Conservation (phyloP, 768 basidiomycete genomes). For the Hericium rajendrae region DNA sequence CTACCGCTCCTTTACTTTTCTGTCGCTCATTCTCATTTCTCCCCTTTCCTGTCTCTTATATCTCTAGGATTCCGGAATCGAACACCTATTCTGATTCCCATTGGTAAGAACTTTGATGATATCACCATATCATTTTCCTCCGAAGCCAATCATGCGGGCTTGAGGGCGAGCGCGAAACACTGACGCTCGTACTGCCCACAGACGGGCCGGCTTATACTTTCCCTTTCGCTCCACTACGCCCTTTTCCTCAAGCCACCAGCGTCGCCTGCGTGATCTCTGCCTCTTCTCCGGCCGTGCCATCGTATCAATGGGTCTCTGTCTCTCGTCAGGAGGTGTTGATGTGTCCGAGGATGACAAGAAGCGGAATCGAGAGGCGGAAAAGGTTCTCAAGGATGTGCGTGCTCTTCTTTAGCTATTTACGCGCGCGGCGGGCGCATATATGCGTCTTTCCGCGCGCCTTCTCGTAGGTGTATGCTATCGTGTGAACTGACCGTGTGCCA, state of each 20-base stretch:
- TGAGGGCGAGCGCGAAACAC: neutral
- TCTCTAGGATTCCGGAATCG: neutral
- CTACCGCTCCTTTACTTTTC: neutral
- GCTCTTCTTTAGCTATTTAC: constrained; percentile 4
- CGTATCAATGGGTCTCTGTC: constrained; percentile 11
- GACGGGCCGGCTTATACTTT: neutral
- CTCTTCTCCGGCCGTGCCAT: neutral
- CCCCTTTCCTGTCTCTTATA: neutral
- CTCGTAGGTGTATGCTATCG: neutral
- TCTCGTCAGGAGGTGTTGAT: constrained; percentile 56
- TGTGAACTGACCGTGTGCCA: neutral
- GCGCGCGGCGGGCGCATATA: neutral
- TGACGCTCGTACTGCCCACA: neutral
- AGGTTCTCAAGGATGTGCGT: constrained; percentile 65
- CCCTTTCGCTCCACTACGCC: neutral
- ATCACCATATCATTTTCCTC: neutral
- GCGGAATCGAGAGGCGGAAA: constrained; percentile 63
- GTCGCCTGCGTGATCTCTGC: neutral
- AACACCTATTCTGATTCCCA: neutral
- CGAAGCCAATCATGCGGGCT: neutral
- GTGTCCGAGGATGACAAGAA: constrained; percentile 61
- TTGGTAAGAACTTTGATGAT: neutral
- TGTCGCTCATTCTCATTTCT: neutral
- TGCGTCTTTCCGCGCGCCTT: neutral
- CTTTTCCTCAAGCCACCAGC: neutral